Percentiles rank a stretch among this genome's conserved stretches.
Conservation (phyloP, 202 grass and related monocot genomes). For the Panicum virgatum region DNA sequence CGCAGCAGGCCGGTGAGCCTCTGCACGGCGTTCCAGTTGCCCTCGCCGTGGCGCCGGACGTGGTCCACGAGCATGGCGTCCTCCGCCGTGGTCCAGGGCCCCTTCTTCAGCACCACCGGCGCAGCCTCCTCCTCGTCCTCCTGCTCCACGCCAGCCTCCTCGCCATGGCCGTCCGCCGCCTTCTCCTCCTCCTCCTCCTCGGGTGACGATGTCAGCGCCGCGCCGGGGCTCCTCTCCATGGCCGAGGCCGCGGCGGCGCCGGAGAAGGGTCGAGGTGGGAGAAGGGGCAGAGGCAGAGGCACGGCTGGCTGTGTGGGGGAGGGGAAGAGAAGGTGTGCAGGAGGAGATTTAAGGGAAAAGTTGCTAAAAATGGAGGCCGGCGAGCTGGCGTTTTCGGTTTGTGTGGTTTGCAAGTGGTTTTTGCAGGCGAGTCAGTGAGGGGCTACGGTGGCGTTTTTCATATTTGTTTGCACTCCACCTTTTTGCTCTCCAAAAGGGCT, state of each 20-base stretch:
- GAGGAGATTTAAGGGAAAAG: slow-evolving; percentile 30
- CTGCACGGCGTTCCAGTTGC: slow-evolving; percentile 71
- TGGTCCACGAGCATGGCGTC: slow-evolving; percentile 53
- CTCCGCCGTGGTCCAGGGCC: slow-evolving; percentile 52
- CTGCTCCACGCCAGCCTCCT: neutral
- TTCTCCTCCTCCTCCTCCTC: slow-evolving; percentile 24
- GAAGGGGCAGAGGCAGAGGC: neutral
- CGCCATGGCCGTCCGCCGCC: neutral
- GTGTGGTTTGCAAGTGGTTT: slow-evolving; percentile 54
- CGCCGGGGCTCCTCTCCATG: slow-evolving; percentile 30
- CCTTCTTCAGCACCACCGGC: slow-evolving; percentile 53
- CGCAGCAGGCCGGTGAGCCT: slow-evolving; percentile 53
- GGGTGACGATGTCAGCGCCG: neutral
- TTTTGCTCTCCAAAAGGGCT: neutral
- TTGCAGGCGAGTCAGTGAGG: slow-evolving; percentile 32
- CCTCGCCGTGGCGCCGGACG: slow-evolving; percentile 58
- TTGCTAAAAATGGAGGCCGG: slow-evolving; percentile 48
- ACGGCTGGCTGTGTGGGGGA: neutral
- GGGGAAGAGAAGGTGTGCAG: neutral
- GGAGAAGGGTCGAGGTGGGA: neutral
- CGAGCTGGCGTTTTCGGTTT: slow-evolving; percentile 41
- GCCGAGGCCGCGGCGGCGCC: neutral
- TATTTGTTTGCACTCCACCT: neutral
- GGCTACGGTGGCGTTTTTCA: slow-evolving; percentile 20
- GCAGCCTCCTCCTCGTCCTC: neutral